phyloP scores from a whole-genome alignment of 495 filamentous ascomycete genomes.

The Penicillium samsonianum region DNA sequence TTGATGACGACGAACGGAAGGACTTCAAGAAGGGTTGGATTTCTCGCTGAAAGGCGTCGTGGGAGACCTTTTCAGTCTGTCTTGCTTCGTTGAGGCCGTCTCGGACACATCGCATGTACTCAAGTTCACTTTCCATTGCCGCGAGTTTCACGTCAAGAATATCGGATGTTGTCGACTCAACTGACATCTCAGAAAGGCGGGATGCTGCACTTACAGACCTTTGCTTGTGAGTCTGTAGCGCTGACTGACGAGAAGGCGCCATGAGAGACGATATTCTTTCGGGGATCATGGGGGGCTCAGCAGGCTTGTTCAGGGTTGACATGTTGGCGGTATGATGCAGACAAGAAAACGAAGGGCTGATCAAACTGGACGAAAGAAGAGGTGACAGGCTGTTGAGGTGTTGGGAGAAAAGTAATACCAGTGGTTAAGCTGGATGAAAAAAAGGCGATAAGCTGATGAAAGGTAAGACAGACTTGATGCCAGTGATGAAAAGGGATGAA shows the following conservation, averaged over 20 bases:
- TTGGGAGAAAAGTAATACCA: background rate
- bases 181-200: background rate
- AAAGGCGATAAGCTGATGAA: too few species aligned
- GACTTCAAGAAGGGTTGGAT: background rate
- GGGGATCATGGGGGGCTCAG: background rate
- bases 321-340: background rate
- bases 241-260: background rate
- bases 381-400: too few species aligned
- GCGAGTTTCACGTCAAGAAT: background rate
- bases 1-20: background rate
- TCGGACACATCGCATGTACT: slow-evolving; percentile 1
- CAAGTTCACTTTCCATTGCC: background rate
- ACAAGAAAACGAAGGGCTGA: too few species aligned
- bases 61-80: background rate
- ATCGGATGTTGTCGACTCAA: background rate
- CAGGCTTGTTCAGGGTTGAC: too few species aligned
- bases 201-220: background rate
- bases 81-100: slow-evolving; percentile 1
- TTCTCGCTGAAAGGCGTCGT: background rate
- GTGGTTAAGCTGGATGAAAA: background rate
- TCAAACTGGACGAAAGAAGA: too few species aligned
- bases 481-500: too few species aligned
- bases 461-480: too few species aligned
- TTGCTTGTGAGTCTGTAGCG: background rate
- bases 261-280: background rate